These are phyloP conservation scores for Tuber brumale DNA, from an alignment of 495 filamentous ascomycete species.

Conservation along the genomic window DNA sequence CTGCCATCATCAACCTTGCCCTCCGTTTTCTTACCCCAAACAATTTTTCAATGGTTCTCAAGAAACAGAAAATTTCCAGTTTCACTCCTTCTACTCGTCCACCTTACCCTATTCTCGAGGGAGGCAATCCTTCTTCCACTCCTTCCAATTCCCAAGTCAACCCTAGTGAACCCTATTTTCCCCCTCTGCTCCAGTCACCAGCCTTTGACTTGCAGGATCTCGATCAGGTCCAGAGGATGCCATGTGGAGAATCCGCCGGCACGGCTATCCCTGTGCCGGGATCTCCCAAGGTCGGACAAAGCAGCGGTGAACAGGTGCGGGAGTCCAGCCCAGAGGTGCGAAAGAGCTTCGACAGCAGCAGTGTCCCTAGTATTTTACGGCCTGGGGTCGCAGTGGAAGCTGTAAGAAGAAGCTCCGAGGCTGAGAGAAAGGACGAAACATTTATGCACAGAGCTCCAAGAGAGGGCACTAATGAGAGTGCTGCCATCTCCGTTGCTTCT, in stretches of 20 bases:
- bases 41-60: neutral
- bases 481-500: neutral
- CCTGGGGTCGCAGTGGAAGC: constrained; percentile 8
- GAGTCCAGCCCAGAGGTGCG: constrained; percentile 16
- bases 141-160: constrained; percentile 1
- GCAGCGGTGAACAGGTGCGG: constrained; percentile 8
- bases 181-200: constrained; percentile 9
- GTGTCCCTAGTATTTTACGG: constrained; percentile 24
- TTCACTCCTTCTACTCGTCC: neutral
- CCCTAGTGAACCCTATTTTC: neutral
- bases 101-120: constrained; percentile 21
- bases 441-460: neutral
- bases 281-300: constrained; percentile 3
- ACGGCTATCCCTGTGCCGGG: neutral
- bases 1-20: neutral
- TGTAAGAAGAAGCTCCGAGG: constrained; percentile 4
- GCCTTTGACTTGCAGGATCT: constrained; percentile 15
- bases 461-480: neutral
- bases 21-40: neutral
- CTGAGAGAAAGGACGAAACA: neutral
- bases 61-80: neutral
- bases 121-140: constrained; percentile 19
- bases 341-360: constrained; percentile 10
- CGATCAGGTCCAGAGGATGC: constrained; percentile 12
- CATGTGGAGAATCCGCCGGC: neutral